Conservation (phyloP, 2,329 filamentous ascomycete genomes). For the Aspergillus viridinutans region DNA sequence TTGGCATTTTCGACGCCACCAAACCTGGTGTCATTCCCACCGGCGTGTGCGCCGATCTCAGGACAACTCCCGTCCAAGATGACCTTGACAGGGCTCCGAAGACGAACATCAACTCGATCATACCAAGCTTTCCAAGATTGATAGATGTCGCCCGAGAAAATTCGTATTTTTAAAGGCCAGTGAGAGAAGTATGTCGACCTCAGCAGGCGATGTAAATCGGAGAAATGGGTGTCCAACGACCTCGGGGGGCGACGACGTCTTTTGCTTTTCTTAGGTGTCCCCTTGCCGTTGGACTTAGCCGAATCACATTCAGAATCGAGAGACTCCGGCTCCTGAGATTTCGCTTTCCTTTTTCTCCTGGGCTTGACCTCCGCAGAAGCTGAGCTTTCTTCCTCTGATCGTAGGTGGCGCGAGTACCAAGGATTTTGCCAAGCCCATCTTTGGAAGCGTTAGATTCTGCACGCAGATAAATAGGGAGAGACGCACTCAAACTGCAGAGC, state of each 20-base stretch:
- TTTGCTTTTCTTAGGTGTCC: slow-evolving; percentile 40
- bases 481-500: slow-evolving; percentile 90
- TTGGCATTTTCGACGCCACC: slow-evolving; percentile 46
- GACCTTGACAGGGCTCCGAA: slow-evolving; percentile 51
- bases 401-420: slow-evolving; percentile 76
- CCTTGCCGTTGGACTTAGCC: slow-evolving; percentile 30
- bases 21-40: slow-evolving; percentile 21
- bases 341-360: neutral
- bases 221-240: slow-evolving; percentile 65
- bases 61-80: slow-evolving; percentile 46
- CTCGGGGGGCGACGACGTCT: slow-evolving; percentile 47
- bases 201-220: slow-evolving; percentile 76
- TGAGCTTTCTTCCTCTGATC: slow-evolving; percentile 47
- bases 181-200: slow-evolving; percentile 72
- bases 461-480: slow-evolving; percentile 1
- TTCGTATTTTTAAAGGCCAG: slow-evolving; percentile 78
- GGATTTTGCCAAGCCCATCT: slow-evolving; percentile 93
- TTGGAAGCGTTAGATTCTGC: neutral
- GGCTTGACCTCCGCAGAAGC: neutral
- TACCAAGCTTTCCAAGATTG: slow-evolving; percentile 63
- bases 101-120: slow-evolving; percentile 44
- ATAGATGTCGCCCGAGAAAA: slow-evolving; percentile 70
- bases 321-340: neutral
- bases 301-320: slow-evolving; percentile 2
- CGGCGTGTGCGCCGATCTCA: slow-evolving; percentile 1